Base-by-base conservation (phyloP, 2,329 filamentous ascomycete species). In the Cladorrhinum sp. region DNA sequence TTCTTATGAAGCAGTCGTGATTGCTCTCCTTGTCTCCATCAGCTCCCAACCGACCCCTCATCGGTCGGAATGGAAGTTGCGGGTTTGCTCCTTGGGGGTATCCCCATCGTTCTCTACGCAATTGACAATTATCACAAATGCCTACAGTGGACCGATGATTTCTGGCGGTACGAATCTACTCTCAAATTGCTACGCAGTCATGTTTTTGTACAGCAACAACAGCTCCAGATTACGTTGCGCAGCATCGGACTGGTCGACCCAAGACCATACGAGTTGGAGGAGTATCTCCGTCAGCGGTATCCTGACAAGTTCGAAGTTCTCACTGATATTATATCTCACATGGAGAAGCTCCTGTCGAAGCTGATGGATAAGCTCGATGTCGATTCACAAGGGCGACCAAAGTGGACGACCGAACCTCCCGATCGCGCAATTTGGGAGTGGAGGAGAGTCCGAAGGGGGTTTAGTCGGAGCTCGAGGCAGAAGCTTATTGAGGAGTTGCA, bases 51-150 rank as follows among this genome's bases (percentile, higher is more conserved):
- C n/a, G n/a, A n/a, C n/a, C 13, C 29, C 29, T 13, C 29, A 13
- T 13, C 13, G 18, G 29, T 27, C 56, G 25, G 18, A 16, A 53
- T 53, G 57, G 50, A 59, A 29, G 25, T 54, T 8, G 57, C 32
- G 16, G 57, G 57, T 22, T n/a, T 59, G 12, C 49, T 59, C 0
- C 57, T 59, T 18, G 57, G 57, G 45, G 57, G 27, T 10, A n/a
- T 58, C 20, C 57, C 57, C 5, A 32, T 58, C 6, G 48, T 38
- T 7, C 25, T 58, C 2, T 53, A 50, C 16, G 57, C 50, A 1
- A 32, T 58, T 22, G 57, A 58, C 57, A 58, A 38, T 18, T 58
- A 58, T 48, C 32, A 53, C 25, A 45, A 49, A 18, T 58, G 57
- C 25, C 32, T 58, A 18, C 20, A 51, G 49, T n/a, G 23, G 22